Base-by-base conservation (phyloP, 371 early-diverging fungal genomes). In the Parasitella parasitica region DNA sequence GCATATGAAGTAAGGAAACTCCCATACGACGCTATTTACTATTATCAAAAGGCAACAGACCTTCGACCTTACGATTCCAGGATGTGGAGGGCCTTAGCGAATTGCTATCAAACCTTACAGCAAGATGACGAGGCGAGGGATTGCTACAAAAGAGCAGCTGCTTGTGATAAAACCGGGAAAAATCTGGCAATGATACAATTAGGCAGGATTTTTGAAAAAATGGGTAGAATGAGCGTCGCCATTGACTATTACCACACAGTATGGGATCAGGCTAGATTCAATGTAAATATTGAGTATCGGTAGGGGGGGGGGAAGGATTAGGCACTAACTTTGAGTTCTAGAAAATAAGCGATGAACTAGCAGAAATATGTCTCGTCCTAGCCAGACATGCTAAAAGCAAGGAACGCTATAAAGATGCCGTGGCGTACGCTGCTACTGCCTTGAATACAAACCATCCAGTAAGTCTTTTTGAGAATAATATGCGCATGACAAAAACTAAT, bases 1-100 rank as follows among this genome's bases (percentile, higher is more conserved):
- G 89, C 93, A 0, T 96, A 97, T 73, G 93, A 94, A 72, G 73
- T 92, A 18, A 83, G 96, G 28, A 86, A 85, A 34, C 83, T 95
- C 77, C 85, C 86, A 18, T 86, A 88, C 59, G 93, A 93, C 62
- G 89, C 97, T 1, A 66, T 91, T n/a, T 89, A 82, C 63, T 96
- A 97, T 72, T 95, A 87, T 72, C 84, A 89, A 68, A 82, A 89
- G 28, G 92, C 97, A 4, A 78, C 89, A 0, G 85, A 92, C 13
- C 70, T 94, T 8, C 84, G 87, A 49, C 93, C 93, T 0, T 77
- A 86, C 61, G 95, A 95, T 73, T 80, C 86, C 4, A 81, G 93
- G 9, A 87, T 91, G 82, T 94, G 95, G 94, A 75, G 73, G 50
- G 88, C 89, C 1, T 78, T 94, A 57, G 94, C 83, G 6, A 81